Base-by-base conservation (phyloP, 177 flowering plant genomes). In the Vitis hybrid region DNA sequence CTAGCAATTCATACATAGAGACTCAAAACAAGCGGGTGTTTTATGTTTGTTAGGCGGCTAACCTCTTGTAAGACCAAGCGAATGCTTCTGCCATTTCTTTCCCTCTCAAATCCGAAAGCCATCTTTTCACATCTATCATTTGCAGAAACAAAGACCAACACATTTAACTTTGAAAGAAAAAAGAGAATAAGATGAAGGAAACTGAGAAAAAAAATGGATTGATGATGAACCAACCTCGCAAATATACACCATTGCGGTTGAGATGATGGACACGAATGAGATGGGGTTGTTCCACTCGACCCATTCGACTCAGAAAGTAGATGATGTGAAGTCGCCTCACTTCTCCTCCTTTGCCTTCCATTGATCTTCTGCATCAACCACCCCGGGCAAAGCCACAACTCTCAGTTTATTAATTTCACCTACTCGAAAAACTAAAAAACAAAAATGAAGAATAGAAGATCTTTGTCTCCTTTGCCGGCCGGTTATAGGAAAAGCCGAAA, bases 61-160 rank as follows among this genome's bases (percentile, higher is more conserved):
- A 92, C 97, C 98, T 89, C 73, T 92, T 92, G 78, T 82, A 90
- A 15, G 98, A 89, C 98, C 98, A 93, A 66, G 96, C 66, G 67
- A 86, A 93, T 18, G 88, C 81, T 57, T 90, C 88, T 0, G 98
- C 81, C 90, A 93, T 84, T 45, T 86, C 87, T 69, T 83, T 89
- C 31, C 98, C 98, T 64, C 97, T 76, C 82, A 90, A 65, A 16
- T 87, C 91, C 26, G 85, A 82, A 11, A 93, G 74, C 97, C 98
- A 93, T 74, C 90, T 82, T 87, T 93, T 93, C 11, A 93, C 83
- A 79, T 93, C 94, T 90, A 50, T 66, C 45, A 55, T 12, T 18
- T 60, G 14, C 4, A 18, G 19, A 50, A 13, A 48, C 63, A 11
- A 51, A 1, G 11, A 68, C 31, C 20, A 20, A 22, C 1, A 8